Evolutionary conservation across 208 protist genomes (phyloP), one percentile per base, ranked within the genome.

Genomic region (Trypanosoma theileri): DNA sequence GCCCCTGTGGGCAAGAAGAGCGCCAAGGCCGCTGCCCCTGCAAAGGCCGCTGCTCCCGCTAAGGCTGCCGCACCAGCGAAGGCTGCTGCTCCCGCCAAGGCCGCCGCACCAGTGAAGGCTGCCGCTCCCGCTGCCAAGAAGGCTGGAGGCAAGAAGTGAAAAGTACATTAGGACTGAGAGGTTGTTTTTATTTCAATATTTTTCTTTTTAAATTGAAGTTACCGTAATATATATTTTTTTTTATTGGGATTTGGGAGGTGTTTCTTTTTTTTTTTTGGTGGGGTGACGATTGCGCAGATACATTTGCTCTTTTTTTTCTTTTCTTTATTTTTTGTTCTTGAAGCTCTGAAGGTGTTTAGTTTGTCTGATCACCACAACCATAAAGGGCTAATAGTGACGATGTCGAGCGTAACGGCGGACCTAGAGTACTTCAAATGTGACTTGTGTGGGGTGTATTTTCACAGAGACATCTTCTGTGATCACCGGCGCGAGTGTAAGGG

Each of bases 381-480:
- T 35, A 35, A 35, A 35, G 28, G 28, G 6, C 28, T 45, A 9
- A 50, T 17, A 53, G 22, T 26, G 11, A 60, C 22, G n/a, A 89
- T 86, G 84, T 80, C 84, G 0, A 66, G 79, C 42, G 71, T 85
- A 42, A 89, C 83, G 11, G 82, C 82, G 6, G 82, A 89, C 71
- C 59, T 88, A 26, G 82, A 92, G 79, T 92, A 81, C 58, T 92
- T 92, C 66, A 87, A 89, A 73, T 92, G 86, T 45, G 86, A 92
- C 42, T 65, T 92, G 79, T 92, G 86, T 44, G 79, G 79, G 0
- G 71, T 85, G 59, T 92, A 88, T 68, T 52, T 90, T 31, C 83
- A 92, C 70, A 78, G 79, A 46, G 84, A 92, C 48, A 88, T 92
- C 56, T 92, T 88, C 60, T 92, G 86, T 60, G 66, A 85, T 66